A percentile compares a stretch with the other conserved stretches of the same genome.
Evolutionary conservation across 441 rosid species (phyloP).

Genomic region (Flueggea neowawraea): DNA sequence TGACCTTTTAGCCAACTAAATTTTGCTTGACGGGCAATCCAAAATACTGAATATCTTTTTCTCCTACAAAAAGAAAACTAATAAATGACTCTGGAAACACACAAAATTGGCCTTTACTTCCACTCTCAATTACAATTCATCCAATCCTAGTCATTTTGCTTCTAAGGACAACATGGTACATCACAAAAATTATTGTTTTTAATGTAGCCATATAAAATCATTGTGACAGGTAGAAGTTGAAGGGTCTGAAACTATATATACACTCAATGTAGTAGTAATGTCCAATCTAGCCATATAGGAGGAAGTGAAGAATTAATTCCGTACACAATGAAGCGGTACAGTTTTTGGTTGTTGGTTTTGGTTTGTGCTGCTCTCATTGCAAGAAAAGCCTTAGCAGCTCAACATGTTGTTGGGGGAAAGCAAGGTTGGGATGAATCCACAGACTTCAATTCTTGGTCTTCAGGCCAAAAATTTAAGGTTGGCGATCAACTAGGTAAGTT

Average conservation of each 20-base stretch:
- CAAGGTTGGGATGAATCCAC: constrained; percentile 88
- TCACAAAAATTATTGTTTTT: neutral
- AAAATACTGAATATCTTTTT: neutral
- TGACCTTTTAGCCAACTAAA: constrained; percentile 24
- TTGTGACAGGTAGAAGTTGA: constrained; percentile 1
- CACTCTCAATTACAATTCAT: neutral
- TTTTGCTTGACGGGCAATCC: constrained; percentile 43
- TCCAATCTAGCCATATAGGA: neutral
- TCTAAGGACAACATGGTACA: neutral
- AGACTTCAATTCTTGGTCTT: constrained; percentile 72
- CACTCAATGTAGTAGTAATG: neutral
- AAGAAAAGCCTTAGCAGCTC: constrained; percentile 40
- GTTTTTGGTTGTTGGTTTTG: constrained; percentile 22
- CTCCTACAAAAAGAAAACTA: no score
- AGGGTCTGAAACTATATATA: constrained; percentile 9
- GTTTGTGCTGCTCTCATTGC: constrained; percentile 30
- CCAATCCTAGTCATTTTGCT: neutral
- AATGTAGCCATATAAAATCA: neutral
- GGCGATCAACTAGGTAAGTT: constrained; percentile 77
- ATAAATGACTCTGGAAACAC: neutral
- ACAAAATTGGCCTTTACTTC: no score
- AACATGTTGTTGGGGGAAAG: constrained; percentile 77
- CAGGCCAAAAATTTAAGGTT: constrained; percentile 63
- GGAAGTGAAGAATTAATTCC: neutral
- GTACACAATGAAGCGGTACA: constrained; percentile 3